phyloP scores from a whole-genome alignment of 257 asterid genomes.

The Paulownia fortunei region DNA sequence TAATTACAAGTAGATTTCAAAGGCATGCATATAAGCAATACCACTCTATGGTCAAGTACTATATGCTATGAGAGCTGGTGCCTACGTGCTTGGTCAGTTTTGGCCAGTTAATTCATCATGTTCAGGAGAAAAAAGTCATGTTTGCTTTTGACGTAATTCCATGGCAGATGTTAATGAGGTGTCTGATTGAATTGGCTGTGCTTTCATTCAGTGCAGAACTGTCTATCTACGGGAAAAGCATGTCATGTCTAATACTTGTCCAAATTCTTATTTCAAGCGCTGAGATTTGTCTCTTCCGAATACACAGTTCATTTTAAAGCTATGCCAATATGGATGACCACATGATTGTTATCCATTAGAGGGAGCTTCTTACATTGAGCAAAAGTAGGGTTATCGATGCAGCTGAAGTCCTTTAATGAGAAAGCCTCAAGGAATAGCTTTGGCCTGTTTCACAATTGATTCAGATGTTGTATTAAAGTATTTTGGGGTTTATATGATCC shows the following conservation, averaged over 20 bases:
- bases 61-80: neutral
- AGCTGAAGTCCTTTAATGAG: slow-evolving; percentile 24
- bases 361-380: neutral
- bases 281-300: neutral
- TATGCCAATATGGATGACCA: slow-evolving; percentile 2
- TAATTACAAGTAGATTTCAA: neutral
- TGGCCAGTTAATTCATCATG: neutral
- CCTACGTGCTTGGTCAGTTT: neutral
- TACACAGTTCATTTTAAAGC: slow-evolving; percentile 21
- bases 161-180: neutral
- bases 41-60: neutral
- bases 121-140: neutral
- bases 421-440: slow-evolving; percentile 23
- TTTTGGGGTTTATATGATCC: slow-evolving; percentile 7
- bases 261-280: slow-evolving; percentile 16
- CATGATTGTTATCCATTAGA: neutral
- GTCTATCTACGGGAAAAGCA: slow-evolving; percentile 5
- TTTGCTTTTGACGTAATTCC: neutral
- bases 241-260: neutral
- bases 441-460: slow-evolving; percentile 12
- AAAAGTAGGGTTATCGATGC: slow-evolving; percentile 21
- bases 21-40: neutral
- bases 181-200: neutral
- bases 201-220: slow-evolving; percentile 26
- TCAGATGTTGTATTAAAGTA: slow-evolving; percentile 9